phyloP scores from a whole-genome alignment of 371 early-diverging fungal genomes.

The Catenaria anguillulae region DNA sequence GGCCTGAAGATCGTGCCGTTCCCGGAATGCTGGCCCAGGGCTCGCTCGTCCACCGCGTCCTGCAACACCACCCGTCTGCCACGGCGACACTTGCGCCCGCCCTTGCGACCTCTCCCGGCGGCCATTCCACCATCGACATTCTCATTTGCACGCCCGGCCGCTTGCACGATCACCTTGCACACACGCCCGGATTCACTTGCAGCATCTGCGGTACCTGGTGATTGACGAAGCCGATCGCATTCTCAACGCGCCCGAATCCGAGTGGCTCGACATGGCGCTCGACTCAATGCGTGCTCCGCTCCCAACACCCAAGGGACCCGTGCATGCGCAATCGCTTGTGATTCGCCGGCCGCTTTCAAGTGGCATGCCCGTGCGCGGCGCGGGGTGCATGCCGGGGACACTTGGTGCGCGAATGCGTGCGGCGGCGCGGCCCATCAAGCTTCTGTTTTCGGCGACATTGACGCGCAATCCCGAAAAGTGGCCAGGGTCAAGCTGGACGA shows the following conservation, averaged over 20 bases:
- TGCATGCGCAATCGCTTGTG: no score
- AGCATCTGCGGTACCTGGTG: constrained; percentile 69
- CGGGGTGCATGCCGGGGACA: no score
- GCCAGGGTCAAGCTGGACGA: constrained; percentile 51
- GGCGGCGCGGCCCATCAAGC: constrained; percentile 28
- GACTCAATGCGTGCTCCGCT: constrained; percentile 43
- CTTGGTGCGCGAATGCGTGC: no score
- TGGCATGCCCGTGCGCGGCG: no score
- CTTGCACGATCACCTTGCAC: constrained; percentile 73
- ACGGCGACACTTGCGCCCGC: constrained; percentile 11
- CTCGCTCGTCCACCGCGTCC: no score
- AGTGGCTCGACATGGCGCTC: constrained; percentile 77
- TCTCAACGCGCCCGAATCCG: constrained; percentile 74
- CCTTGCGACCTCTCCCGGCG: not conserved
- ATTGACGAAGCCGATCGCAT: constrained; percentile 96
- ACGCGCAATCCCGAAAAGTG: constrained; percentile 83
- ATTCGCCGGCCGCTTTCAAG: no score
- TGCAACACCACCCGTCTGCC: constrained; percentile 9
- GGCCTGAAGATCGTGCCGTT: no score
- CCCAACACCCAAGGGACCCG: no score
- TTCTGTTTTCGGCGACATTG: constrained; percentile 85
- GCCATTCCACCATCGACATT: constrained; percentile 49
- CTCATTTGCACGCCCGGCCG: constrained; percentile 92
- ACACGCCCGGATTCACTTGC: constrained; percentile 78
- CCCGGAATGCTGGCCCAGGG: no score